These are phyloP conservation scores for Exophiala dermatitidis DNA, from an alignment of 2,329 filamentous ascomycete species.

Conservation along the genomic window DNA sequence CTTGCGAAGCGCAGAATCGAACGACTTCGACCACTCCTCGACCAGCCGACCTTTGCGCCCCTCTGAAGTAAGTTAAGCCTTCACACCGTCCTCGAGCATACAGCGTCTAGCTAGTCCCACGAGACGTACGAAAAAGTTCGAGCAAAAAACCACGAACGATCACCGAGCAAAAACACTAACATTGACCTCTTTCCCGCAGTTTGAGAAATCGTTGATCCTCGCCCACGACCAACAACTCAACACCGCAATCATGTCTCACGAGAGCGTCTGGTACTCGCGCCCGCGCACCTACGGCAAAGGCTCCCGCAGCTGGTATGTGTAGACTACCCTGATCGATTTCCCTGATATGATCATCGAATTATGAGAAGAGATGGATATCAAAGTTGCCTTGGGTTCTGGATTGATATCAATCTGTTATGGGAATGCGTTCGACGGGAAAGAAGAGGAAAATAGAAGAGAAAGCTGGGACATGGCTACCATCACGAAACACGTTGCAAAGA, in stretches of 20 bases:
- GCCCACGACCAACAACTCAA: background rate
- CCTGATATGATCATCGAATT: background rate
- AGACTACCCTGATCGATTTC: background rate
- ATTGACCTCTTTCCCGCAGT: background rate
- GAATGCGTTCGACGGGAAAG: background rate
- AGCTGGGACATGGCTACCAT: background rate
- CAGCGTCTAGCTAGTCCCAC: no score
- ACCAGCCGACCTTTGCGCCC: background rate
- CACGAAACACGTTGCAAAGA: background rate
- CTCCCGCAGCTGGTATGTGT: constrained; percentile 28
- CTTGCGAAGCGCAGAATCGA: background rate
- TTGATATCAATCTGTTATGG: background rate
- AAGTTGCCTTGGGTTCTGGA: background rate
- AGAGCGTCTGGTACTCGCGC: constrained; percentile 98
- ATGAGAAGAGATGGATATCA: background rate
- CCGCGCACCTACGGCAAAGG: constrained; percentile 57
- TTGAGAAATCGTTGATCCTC: background rate
- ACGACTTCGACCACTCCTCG: background rate
- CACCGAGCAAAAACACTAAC: background rate
- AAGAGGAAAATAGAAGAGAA: constrained; percentile 3
- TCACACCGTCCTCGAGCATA: background rate
- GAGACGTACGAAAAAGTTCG: background rate
- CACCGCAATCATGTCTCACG: constrained; percentile 67
- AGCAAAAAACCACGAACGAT: background rate
- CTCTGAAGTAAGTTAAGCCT: background rate